Evolutionary conservation across 73 alveolate species (phyloP).

Genomic region (Paramecium caudatum): DNA sequence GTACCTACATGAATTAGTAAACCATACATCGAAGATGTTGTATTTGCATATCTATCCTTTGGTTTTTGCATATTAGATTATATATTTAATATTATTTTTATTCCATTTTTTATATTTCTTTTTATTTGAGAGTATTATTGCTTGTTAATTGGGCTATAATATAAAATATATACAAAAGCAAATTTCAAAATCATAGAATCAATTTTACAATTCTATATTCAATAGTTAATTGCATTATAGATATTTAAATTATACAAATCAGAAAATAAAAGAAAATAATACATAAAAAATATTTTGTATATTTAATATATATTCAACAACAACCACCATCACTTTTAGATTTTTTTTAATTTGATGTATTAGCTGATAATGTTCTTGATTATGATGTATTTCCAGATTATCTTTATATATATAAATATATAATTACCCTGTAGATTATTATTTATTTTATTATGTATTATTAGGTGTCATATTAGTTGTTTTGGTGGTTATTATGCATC

Average conservation of each 20-base stretch:
- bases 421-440: not conserved
- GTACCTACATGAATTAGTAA: conserved; percentile 37
- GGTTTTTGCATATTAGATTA: too few species aligned
- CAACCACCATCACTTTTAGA: conserved; percentile 22
- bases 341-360: conserved; percentile 9
- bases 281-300: not conserved
- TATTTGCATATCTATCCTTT: conserved; percentile 74
- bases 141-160: too few species aligned
- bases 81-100: too few species aligned
- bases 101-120: too few species aligned
- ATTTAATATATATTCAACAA: conserved; percentile 12
- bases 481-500: conserved; percentile 51
- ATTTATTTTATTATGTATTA: not conserved
- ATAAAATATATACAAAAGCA: too few species aligned
- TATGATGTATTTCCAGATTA: not conserved
- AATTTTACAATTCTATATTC: too few species aligned
- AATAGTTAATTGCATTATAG: too few species aligned
- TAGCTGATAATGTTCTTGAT: not conserved
- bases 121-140: too few species aligned
- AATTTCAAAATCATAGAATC: too few species aligned
- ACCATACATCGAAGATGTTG: conserved; percentile 73
- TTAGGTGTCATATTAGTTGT: not conserved
- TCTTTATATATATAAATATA: not conserved
- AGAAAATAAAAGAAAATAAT: not conserved
- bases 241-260: not conserved